These are phyloP conservation scores for Scleroderma bovista DNA, from an alignment of 768 basidiomycete genomes.

Conservation along the genomic window DNA sequence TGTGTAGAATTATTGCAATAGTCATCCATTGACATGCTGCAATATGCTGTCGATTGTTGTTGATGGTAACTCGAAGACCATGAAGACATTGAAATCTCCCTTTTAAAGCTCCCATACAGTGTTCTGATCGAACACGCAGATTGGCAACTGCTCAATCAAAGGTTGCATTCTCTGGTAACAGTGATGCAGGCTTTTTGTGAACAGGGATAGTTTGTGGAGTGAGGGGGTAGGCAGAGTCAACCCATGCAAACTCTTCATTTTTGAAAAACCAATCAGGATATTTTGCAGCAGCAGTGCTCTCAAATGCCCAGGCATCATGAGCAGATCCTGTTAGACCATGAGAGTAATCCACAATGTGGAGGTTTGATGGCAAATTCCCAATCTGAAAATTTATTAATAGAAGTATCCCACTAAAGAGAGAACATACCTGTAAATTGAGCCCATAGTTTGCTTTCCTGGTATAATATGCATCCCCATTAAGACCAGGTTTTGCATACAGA, in stretches of 20 bases:
- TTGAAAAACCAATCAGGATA: conserved; percentile 21
- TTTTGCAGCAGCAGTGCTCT: conserved; percentile 22
- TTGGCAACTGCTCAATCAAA: conserved; percentile 24
- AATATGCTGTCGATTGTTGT: conserved; percentile 22
- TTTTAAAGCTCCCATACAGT: conserved; percentile 34
- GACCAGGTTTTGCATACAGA: conserved; percentile 21
- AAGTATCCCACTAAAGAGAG: too few species aligned
- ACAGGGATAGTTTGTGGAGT: conserved; percentile 24
- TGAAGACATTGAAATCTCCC: conserved; percentile 29
- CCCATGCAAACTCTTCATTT: conserved; percentile 20
- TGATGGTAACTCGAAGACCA: conserved; percentile 26
- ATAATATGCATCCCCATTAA: conserved; percentile 32
- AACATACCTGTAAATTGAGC: conserved; percentile 23
- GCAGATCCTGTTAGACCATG: conserved; percentile 31
- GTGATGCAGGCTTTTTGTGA: conserved; percentile 27
- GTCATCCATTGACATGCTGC: conserved; percentile 27
- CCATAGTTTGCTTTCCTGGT: conserved; percentile 33
- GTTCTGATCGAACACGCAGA: conserved; percentile 31
- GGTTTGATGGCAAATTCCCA: conserved; percentile 25
- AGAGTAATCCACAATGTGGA: conserved; percentile 28
- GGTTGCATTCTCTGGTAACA: conserved; percentile 18
- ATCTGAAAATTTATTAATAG: conserved; percentile 19
- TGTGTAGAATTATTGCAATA: conserved; percentile 31
- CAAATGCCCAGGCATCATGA: conserved; percentile 32
- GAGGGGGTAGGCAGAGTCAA: conserved; percentile 23